Evolutionary conservation across 306 rosid genomes (phyloP), one percentile per base, ranked within the genome.

Genomic region (Pueraria montana): DNA sequence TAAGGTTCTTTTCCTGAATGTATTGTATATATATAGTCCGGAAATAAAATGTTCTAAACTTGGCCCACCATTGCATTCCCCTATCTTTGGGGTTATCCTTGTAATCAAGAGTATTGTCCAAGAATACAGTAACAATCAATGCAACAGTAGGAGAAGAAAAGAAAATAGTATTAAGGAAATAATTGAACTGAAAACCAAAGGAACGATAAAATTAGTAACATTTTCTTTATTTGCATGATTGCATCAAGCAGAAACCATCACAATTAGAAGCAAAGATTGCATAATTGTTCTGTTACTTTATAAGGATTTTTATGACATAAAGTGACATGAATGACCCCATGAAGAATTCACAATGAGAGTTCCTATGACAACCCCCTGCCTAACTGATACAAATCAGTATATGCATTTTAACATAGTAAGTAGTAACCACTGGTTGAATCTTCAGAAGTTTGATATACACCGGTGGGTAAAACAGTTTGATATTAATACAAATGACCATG

Each of bases 61-160:
- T 96, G 73, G 85, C 93, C 99, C 99, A 96, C 99, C 99, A 96
- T 67, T 98, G 97, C 99, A 96, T 94, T 82, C 99, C 99, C 71
- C 99, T 88, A 79, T 96, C 99, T 80, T 91, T 91, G 8, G 91
- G 94, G 45, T 97, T 92, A 23, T 91, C 87, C 88, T 91, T 92
- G 89, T 84, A 92, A 70, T 96, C 98, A 38, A 96, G 99, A 26
- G 99, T 96, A 84, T 96, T 96, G 90, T 96, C 99, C 85, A 96
- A 88, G 92, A 96, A 94, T 40, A 94, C 93, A 0, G 98, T 92
- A 48, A 92, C 90, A 23, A 94, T 84, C 84, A 96, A 76, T 13
- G 96, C 98, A 18, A 96, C 97, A 24, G 97, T 89, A 27, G 98
- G 88, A 4, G 98, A 87, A 12, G 99, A 95, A 88, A 87, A 90